These are phyloP conservation scores for Globisporangium echinulatum DNA, from an alignment of 352 stramenopile genomes.

Conservation along the genomic window DNA sequence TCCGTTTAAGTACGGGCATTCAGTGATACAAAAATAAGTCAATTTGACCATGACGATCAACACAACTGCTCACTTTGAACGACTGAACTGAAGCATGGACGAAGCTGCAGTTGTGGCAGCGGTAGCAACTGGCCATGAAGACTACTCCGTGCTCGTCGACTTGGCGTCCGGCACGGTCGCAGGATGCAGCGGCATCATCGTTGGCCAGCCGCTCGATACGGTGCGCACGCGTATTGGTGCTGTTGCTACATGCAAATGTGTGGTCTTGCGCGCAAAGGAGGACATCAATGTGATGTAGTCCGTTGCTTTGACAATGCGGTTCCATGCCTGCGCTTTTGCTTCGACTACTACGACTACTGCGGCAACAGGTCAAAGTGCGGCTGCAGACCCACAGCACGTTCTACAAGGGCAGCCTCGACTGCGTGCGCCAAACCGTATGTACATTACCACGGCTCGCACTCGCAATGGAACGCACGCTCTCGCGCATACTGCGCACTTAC, in stretches of 20 bases:
- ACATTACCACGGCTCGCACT: too few species aligned
- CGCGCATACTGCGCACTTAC: background rate
- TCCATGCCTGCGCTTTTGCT: background rate
- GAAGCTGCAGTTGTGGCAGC: conserved; percentile 16
- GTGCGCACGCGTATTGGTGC: conserved; percentile 5
- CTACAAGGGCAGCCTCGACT: conserved; percentile 48
- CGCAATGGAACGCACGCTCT: too few species aligned
- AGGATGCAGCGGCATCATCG: conserved; percentile 46
- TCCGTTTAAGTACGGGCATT: too few species aligned
- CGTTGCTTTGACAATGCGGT: too few species aligned
- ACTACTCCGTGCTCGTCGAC: conserved; percentile 47
- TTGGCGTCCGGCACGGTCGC: conserved; percentile 43
- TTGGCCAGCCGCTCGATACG: conserved; percentile 58
- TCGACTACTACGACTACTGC: background rate
- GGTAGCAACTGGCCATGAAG: conserved; percentile 20
- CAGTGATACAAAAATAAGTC: too few species aligned
- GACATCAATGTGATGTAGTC: too few species aligned
- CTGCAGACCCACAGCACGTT: conserved; percentile 52
- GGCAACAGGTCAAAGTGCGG: conserved; percentile 41
- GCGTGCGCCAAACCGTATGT: conserved; percentile 32
- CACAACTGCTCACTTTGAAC: background rate
- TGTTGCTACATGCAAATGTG: background rate
- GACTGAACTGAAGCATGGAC: background rate
- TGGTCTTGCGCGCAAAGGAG: background rate
- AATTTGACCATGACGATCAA: background rate